Evolutionary conservation across 2,329 filamentous ascomycete species (phyloP).

Genomic region (Pseudogymnoascus pannorum): DNA sequence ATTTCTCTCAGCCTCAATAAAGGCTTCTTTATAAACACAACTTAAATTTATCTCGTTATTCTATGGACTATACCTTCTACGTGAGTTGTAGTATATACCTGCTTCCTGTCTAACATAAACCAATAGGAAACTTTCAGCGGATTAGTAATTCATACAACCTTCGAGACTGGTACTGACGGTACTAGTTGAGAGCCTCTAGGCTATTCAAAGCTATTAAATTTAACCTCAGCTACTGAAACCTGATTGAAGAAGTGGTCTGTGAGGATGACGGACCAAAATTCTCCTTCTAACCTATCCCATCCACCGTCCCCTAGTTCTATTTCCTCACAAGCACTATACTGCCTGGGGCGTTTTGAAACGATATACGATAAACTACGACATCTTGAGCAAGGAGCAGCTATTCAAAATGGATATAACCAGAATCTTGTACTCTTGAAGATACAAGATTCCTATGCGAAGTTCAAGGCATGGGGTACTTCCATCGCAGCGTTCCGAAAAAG

Average conservation of each 20-base stretch:
- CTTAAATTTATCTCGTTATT: neutral
- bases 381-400: neutral
- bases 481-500: conserved; percentile 21
- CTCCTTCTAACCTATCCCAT: neutral
- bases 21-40: neutral
- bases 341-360: neutral
- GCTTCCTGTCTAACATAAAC: neutral
- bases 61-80: neutral
- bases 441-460: conserved; percentile 15
- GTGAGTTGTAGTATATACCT: neutral
- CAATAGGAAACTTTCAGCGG: neutral
- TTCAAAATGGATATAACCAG: conserved; percentile 13
- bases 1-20: neutral
- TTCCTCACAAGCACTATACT: neutral
- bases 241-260: neutral
- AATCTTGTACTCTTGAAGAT: conserved; percentile 10
- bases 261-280: neutral
- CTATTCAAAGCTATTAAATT: neutral
- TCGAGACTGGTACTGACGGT: neutral
- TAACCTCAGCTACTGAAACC: neutral
- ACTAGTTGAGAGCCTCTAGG: neutral
- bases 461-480: conserved; percentile 21
- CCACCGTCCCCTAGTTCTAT: neutral
- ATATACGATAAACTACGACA: neutral
- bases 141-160: neutral